Conservation (phyloP, 805 yeast species). For the Alloascoidea africana region DNA sequence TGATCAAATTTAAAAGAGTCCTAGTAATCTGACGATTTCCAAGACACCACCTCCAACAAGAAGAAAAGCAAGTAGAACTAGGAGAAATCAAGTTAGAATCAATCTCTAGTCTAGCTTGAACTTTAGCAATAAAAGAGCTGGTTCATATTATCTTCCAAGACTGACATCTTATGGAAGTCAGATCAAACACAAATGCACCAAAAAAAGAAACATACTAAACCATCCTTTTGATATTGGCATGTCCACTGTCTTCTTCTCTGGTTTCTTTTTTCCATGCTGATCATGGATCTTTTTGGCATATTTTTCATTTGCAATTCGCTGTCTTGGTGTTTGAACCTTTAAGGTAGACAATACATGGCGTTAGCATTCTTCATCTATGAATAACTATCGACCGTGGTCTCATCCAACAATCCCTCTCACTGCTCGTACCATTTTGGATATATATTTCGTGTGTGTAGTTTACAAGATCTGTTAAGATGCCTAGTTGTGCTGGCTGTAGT, state of each 20-base stretch:
- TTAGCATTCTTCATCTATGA: no score
- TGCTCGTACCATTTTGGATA: slow-evolving; percentile 1
- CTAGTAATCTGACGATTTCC: slow-evolving; percentile 35
- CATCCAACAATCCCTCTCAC: no score
- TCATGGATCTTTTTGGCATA: slow-evolving; percentile 61
- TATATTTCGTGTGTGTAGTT: no score
- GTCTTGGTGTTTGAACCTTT: slow-evolving; percentile 62
- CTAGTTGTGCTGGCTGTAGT: no score
- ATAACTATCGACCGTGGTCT: no score
- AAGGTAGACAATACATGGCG: background rate
- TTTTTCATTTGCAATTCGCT: slow-evolving; percentile 75
- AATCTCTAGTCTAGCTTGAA: no score
- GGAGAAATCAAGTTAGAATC: no score
- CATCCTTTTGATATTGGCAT: slow-evolving; percentile 49
- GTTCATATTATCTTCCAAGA: no score
- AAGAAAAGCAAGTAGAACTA: slow-evolving; percentile 40
- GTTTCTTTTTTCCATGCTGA: slow-evolving; percentile 61
- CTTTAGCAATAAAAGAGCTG: no score
- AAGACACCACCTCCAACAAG: slow-evolving; percentile 74
- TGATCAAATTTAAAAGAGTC: slow-evolving; percentile 26
- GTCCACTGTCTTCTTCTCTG: slow-evolving; percentile 18
- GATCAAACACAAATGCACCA: no score
- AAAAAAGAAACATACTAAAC: slow-evolving; percentile 49
- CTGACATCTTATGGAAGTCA: no score
- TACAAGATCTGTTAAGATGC: no score